A percentile compares a stretch with the other conserved stretches of the same genome.
These are phyloP conservation scores for Solanum piurae DNA, from an alignment of 257 asterid genomes.

Conservation along the genomic window DNA sequence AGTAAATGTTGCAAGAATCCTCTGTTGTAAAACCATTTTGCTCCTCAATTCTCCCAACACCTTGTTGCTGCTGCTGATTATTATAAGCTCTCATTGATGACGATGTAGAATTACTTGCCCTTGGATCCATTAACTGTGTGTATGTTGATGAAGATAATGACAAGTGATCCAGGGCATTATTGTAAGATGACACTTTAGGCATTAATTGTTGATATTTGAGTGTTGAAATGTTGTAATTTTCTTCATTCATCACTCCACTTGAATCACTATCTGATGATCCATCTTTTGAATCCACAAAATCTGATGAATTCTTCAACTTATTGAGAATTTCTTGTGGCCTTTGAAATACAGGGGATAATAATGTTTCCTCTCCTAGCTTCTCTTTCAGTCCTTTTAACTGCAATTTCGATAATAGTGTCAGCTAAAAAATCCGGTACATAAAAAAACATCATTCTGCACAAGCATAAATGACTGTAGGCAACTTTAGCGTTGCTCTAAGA, in stretches of 20 bases:
- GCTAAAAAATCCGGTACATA: background rate
- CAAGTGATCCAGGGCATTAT: conserved; percentile 4
- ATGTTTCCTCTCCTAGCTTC: conserved; percentile 19
- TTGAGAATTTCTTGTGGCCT: background rate
- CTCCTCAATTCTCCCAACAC: conserved; percentile 12
- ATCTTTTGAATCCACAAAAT: conserved; percentile 15
- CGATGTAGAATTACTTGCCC: background rate
- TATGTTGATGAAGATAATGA: conserved; percentile 9
- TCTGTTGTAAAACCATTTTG: conserved; percentile 8
- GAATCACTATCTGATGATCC: conserved; percentile 37
- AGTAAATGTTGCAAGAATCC: conserved; percentile 19
- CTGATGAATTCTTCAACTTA: background rate
- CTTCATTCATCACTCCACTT: conserved; percentile 23
- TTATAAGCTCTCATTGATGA: background rate
- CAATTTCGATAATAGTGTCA: background rate
- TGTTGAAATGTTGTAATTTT: background rate
- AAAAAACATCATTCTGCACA: background rate
- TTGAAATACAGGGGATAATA: background rate
- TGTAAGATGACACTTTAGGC: background rate
- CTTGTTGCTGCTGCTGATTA: conserved; percentile 9
- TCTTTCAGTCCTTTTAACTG: conserved; percentile 27
- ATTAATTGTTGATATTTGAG: conserved; percentile 3
- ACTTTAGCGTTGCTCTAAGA: background rate
- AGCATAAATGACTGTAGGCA: background rate
- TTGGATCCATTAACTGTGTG: conserved; percentile 15